A percentile compares a stretch with the other conserved stretches of the same genome.
Conservation (phyloP, 139 green algal species). For the Chlorella sp. region DNA sequence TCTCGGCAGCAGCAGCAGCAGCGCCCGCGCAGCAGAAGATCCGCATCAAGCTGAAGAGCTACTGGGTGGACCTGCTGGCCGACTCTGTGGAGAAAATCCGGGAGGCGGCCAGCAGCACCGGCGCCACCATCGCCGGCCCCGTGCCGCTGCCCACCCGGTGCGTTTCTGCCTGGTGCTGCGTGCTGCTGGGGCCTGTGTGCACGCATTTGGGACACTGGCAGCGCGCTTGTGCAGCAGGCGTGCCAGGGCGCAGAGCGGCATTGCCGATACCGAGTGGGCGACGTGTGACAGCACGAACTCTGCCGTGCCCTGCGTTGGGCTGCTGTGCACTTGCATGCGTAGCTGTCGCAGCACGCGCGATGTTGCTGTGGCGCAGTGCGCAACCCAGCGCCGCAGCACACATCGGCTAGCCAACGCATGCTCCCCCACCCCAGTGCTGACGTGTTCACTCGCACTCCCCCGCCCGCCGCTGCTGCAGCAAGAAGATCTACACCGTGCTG, state of each 20-base stretch:
- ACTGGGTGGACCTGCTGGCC: constrained; percentile 57
- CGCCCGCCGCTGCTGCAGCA: constrained; percentile 6
- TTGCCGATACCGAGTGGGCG: no score
- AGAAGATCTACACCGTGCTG: constrained; percentile 73
- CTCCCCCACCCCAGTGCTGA: neutral
- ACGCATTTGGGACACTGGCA: no score
- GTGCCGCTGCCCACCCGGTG: constrained; percentile 73
- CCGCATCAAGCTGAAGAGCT: constrained; percentile 82
- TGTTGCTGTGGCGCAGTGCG: no score
- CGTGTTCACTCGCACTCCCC: neutral
- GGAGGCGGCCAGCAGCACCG: constrained; percentile 65
- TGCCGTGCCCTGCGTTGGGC: no score
- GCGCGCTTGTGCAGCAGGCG: no score
- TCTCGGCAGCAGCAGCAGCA: constrained; percentile 24
- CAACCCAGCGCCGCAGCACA: no score
- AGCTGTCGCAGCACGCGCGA: no score
- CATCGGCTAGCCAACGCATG: no score
- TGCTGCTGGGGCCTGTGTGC: no score
- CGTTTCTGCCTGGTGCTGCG: neutral
- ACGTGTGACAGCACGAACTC: no score
- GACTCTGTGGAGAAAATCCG: constrained; percentile 65
- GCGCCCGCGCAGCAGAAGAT: constrained; percentile 53
- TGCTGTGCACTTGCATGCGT: no score
- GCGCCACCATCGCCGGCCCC: constrained; percentile 67
- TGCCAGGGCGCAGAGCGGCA: no score